Percentiles rank a stretch among this genome's conserved stretches.
These are phyloP conservation scores for Phytophthora parvispora DNA, from an alignment of 352 stramenopile species.

Conservation along the genomic window DNA sequence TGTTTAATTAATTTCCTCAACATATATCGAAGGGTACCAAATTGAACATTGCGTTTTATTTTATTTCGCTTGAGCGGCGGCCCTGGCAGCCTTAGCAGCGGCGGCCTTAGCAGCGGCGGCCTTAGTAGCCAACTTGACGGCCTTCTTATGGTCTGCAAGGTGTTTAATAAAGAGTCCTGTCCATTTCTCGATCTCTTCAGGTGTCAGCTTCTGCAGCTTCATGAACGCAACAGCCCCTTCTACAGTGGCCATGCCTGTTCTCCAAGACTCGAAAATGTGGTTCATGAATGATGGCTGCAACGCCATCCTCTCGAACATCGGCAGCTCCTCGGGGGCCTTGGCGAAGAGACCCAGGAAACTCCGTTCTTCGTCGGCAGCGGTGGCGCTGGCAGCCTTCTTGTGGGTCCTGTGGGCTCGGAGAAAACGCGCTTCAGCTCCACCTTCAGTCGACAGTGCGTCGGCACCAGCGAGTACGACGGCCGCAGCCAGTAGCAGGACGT, in stretches of 20 bases:
- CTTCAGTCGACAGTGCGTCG: background rate
- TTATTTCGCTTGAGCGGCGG: no score
- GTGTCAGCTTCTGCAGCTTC: background rate
- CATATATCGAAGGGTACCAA: no score
- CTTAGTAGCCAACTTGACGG: background rate
- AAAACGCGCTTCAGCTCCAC: background rate
- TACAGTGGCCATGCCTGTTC: background rate
- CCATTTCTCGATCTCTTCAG: background rate
- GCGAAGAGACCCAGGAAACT: background rate
- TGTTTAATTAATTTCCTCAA: no score
- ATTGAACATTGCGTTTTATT: no score
- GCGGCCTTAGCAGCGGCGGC: no score
- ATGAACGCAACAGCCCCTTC: background rate
- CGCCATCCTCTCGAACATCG: background rate
- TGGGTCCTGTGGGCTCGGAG: background rate
- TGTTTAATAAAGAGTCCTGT: background rate
- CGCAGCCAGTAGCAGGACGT: background rate
- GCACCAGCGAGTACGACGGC: background rate
- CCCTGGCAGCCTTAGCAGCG: no score
- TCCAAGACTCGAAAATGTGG: background rate
- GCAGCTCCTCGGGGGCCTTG: background rate
- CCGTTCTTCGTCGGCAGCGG: background rate
- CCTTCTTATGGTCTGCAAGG: background rate
- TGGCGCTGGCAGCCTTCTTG: background rate
- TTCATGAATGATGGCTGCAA: background rate